These are phyloP conservation scores for Hsuehochloa calcarea DNA, from an alignment of 176 grass and related monocot species.

Conservation along the genomic window DNA sequence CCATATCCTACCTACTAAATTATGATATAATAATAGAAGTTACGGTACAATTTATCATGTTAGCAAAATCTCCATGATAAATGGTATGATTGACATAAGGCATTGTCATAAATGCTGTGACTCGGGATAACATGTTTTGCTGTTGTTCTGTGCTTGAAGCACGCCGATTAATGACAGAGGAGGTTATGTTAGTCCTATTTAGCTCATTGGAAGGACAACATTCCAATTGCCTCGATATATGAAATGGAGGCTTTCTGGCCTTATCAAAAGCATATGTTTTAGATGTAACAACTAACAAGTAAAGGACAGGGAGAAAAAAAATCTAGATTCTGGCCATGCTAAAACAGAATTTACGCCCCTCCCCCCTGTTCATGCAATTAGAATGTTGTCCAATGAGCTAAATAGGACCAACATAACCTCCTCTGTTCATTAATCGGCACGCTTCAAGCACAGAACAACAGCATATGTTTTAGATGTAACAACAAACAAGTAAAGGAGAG, in stretches of 20 bases:
- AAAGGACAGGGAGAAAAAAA: slow-evolving; percentile 3
- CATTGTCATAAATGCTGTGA: slow-evolving; percentile 6
- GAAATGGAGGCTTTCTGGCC: not conserved
- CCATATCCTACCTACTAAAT: slow-evolving; percentile 12
- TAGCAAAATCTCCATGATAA: slow-evolving; percentile 16
- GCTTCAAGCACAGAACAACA: slow-evolving; percentile 22
- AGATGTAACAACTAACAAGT: slow-evolving; percentile 13
- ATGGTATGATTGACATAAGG: not conserved
- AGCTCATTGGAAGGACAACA: slow-evolving; percentile 27
- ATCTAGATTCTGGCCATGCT: slow-evolving; percentile 18
- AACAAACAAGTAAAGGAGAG: slow-evolving; percentile 8
- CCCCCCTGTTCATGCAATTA: not conserved
- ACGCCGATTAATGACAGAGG: not conserved
- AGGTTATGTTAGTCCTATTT: slow-evolving; percentile 4
- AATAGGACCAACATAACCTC: not conserved
- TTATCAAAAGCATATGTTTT: slow-evolving; percentile 23
- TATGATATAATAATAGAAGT: slow-evolving; percentile 5
- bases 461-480: slow-evolving; percentile 25
- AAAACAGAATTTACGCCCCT: slow-evolving; percentile 25
- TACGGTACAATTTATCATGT: slow-evolving; percentile 1
- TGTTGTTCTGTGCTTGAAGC: slow-evolving; percentile 23
- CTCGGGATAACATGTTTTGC: not conserved
- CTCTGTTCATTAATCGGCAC: not conserved
- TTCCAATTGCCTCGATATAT: slow-evolving; percentile 23
- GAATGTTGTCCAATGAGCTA: slow-evolving; percentile 31